Conservation (phyloP, 78 protist species). For the Cyanophora paradoxa region DNA sequence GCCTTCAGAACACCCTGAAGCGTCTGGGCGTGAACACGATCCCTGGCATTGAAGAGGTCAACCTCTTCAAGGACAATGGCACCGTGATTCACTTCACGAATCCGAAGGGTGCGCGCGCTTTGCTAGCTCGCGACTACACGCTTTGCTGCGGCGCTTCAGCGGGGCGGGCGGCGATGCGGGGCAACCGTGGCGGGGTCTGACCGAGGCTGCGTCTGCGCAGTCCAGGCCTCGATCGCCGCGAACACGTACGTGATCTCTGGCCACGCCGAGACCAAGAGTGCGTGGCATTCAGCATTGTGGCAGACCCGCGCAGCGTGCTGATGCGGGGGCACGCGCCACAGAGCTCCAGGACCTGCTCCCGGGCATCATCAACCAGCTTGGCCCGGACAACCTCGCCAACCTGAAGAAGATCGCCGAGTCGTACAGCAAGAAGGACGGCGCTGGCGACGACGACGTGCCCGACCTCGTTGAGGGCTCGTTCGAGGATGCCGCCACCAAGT, state of each 20-base stretch:
- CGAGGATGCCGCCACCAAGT: not conserved
- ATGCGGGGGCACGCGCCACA: no score
- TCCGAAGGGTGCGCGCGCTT: conserved; percentile 23
- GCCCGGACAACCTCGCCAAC: conserved; percentile 48
- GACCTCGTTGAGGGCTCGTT: conserved; percentile 16
- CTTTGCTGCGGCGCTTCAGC: no score
- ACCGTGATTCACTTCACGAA: conserved; percentile 42
- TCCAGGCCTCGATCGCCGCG: conserved; percentile 48
- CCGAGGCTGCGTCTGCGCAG: no score
- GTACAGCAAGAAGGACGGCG: not conserved
- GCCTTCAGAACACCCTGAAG: conserved; percentile 36
- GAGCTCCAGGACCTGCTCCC: conserved; percentile 48
- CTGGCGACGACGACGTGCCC: conserved; percentile 31
- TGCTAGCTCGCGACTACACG: no score
- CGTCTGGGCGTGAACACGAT: conserved; percentile 35
- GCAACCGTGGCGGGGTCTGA: no score
- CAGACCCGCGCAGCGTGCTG: not conserved
- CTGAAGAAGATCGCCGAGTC: conserved; percentile 32
- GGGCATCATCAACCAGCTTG: conserved; percentile 53
- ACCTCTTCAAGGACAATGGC: conserved; percentile 52
- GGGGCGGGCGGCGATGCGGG: no score
- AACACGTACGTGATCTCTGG: conserved; percentile 53
- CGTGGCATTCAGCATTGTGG: not conserved
- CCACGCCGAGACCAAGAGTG: conserved; percentile 30
- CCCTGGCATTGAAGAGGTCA: conserved; percentile 50